Base-by-base conservation (phyloP, 169 alveolate genomes). In the Babesia ovata region DNA sequence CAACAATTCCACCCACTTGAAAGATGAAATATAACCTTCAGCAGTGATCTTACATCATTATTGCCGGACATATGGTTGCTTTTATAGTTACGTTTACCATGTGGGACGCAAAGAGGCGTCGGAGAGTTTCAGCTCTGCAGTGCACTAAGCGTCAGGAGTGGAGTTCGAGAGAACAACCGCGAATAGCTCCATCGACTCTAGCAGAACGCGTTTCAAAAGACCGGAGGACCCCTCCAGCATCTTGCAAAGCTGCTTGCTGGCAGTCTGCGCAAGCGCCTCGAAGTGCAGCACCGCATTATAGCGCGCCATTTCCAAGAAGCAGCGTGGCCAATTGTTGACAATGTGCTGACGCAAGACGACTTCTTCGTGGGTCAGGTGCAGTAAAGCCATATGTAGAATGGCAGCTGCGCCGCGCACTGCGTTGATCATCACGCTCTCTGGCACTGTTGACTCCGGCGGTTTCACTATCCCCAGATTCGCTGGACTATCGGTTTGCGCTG, bases 241-340 rank as follows among this genome's bases (percentile, higher is more conserved):
- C 39, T 57, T 71, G 52, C 81, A 71, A 8, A 71, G 53, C 72
- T 71, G 70, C 61, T 71, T 71, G 21, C 72, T 24, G 42, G 63
- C 61, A 9, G 67, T 22, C 44, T 28, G n/a, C 16, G 81, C 59
- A 4, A 61, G 54, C 4, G 81, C 70, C 36, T 71, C 73, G 26
- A 71, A 71, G n/a, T 71, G 81, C 58, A 71, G 52, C 22, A 71
- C 36, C 19, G 81, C 81, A 39, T 71, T 71, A 28, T 60, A 71
- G 21, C 81, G 59, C 2, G 72, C 70, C 60, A 71, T 71, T 22
- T 71, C 81, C 21, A 71, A 10, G 60, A 59, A 58, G 45, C 81
- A 71, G 22, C 26, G 70, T 22, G 81, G 81, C 81, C 81, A 71
- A 0, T 48, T 8, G 19, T 36, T 52, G 22, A 28, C 49, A 14